These are phyloP conservation scores for Trametes cingulata DNA, from an alignment of 768 basidiomycete genomes.

Conservation along the genomic window DNA sequence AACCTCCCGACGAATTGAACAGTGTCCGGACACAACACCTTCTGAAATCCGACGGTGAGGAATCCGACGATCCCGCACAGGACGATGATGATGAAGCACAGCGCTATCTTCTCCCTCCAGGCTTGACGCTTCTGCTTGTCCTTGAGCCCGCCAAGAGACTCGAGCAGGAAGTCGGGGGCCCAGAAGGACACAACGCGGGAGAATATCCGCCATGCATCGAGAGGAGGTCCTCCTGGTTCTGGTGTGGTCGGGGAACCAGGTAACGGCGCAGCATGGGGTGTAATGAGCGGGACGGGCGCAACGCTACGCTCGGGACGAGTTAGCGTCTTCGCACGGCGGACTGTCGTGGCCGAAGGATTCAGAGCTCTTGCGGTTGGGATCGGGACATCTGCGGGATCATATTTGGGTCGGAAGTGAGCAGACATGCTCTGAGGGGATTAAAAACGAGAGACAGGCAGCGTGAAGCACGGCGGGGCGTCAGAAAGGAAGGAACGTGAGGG, in stretches of 20 bases:
- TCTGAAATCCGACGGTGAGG: slow-evolving; percentile 91
- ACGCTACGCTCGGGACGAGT: slow-evolving; percentile 94
- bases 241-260: slow-evolving; percentile 37
- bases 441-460: slow-evolving; percentile 23
- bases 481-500: slow-evolving; percentile 23
- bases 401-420: slow-evolving; percentile 23
- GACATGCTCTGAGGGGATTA: slow-evolving; percentile 24
- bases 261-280: slow-evolving; percentile 59
- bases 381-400: slow-evolving; percentile 56
- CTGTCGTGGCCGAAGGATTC: slow-evolving; percentile 48
- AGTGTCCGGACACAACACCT: slow-evolving; percentile 80
- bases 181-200: slow-evolving; percentile 83
- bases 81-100: slow-evolving; percentile 83
- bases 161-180: slow-evolving; percentile 80
- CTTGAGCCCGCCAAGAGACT: slow-evolving; percentile 75
- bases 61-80: slow-evolving; percentile 85
- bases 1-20: slow-evolving; percentile 47
- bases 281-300: slow-evolving; percentile 92
- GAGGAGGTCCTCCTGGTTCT: slow-evolving; percentile 34
- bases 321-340: slow-evolving; percentile 92
- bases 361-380: slow-evolving; percentile 50
- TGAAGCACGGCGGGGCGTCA: slow-evolving; percentile 1
- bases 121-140: slow-evolving; percentile 81
- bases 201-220: slow-evolving; percentile 79
- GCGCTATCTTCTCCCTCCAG: slow-evolving; percentile 96